Evolutionary conservation across 306 rosid genomes (phyloP), one percentile per base, ranked within the genome.

Genomic region (Lagenaria siceraria): DNA sequence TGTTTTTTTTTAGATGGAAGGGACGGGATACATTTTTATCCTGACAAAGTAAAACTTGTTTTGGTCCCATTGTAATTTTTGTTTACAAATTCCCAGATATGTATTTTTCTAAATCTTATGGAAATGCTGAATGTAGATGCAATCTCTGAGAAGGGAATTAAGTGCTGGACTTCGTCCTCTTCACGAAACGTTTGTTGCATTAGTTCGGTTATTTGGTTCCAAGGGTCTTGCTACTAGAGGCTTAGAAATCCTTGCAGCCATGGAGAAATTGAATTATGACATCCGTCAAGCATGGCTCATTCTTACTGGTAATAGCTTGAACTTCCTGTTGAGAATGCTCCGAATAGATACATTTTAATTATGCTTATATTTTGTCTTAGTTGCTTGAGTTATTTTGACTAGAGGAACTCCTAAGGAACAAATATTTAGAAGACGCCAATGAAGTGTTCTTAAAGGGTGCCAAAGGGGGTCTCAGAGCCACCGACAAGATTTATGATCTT

Each of bases 111-210:
- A 55, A 81, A 29, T 65, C 56, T 46, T 9, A 22, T 79, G 43
- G 43, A 17, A 54, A 19, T 21, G 64, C 7, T 77, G 75, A 42
- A 61, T 74, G 40, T 42, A 89, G 98, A 87, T 91, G 97, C 93
- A 94, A 77, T 83, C 97, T 5, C 60, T 94, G 76, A 87, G 95
- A 56, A 86, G 96, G 77, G 97, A 92, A 84, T 69, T 94, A 74
- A 87, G 96, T 79, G 87, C 93, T 0, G 98, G 98, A 58, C 89
- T 94, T 81, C 87, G 93, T n/a, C 98, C 98, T 19, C 84, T 94
- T 48, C 98, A 89, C 1, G 96, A 94, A 78, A 92, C 98, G 0
- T 94, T 94, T 66, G 66, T 94, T 53, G 92, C 97, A 0, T 77
- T 94, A 85, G 76, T 89, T 29, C 88, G 98, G 80, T 61, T 92